phyloP scores from a whole-genome alignment of 495 filamentous ascomycete species.

The Podospora anserina region DNA sequence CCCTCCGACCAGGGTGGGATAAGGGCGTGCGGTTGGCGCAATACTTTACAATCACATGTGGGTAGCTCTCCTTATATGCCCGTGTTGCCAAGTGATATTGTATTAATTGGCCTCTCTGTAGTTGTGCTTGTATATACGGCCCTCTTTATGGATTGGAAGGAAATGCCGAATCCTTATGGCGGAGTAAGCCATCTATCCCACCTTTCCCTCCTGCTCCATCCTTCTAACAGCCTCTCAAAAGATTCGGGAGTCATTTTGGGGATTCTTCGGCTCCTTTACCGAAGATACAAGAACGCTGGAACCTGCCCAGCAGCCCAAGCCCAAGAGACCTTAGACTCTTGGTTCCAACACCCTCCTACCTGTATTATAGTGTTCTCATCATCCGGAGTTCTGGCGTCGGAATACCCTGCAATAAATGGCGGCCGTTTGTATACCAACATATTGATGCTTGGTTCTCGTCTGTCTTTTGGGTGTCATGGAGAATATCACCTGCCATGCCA shows the following conservation, averaged over 20 bases:
- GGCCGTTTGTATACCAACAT: conserved; percentile 10
- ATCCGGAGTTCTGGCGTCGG: conserved; percentile 31
- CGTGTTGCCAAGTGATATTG: background rate
- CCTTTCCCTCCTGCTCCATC: background rate
- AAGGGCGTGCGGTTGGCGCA: conserved; percentile 70
- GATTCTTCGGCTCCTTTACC: conserved; percentile 29
- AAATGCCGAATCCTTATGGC: conserved; percentile 59
- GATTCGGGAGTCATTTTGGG: conserved; percentile 27
- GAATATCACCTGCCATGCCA: conserved; percentile 51
- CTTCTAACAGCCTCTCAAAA: conserved; percentile 7
- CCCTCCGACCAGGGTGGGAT: conserved; percentile 67
- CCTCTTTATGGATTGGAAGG: conserved; percentile 75
- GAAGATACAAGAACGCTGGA: conserved; percentile 17
- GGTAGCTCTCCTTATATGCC: conserved; percentile 37
- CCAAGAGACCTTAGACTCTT: background rate
- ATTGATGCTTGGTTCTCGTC: background rate
- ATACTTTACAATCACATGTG: conserved; percentile 63
- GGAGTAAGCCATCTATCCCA: conserved; percentile 40
- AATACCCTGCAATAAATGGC: conserved; percentile 24
- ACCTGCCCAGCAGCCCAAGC: conserved; percentile 11
- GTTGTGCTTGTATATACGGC: conserved; percentile 69
- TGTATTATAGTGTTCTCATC: conserved; percentile 25
- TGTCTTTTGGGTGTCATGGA: background rate
- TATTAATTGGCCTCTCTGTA: conserved; percentile 31
- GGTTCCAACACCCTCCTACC: background rate